Conservation (phyloP, 1,139 yeast genomes). For the Lodderomyces metapsilosis region DNA sequence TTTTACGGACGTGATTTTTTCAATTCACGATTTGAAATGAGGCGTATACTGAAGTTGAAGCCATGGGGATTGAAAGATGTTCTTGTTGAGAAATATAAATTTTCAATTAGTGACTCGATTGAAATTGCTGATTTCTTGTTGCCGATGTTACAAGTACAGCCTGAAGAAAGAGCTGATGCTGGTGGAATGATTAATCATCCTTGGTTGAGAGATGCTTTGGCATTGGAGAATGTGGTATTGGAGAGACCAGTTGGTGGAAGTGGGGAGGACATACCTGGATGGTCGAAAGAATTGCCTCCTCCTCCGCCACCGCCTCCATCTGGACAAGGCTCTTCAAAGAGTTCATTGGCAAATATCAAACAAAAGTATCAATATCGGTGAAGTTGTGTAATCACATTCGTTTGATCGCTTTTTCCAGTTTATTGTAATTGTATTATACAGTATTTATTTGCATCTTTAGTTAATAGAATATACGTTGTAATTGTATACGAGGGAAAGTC, state of each 20-base stretch:
- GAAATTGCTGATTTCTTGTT: conserved; percentile 61
- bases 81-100: conserved; percentile 58
- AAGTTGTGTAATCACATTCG: too few species aligned
- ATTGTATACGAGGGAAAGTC: too few species aligned
- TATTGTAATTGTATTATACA: too few species aligned
- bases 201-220: conserved; percentile 70
- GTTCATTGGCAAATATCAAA: not conserved
- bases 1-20: conserved; percentile 45
- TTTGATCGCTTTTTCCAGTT: not conserved
- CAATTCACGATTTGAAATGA: conserved; percentile 52
- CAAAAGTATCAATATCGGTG: not conserved
- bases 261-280: conserved; percentile 77
- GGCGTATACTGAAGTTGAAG: conserved; percentile 53
- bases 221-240: conserved; percentile 53
- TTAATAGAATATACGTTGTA: too few species aligned
- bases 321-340: not conserved
- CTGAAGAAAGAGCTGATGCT: conserved; percentile 72
- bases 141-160: conserved; percentile 73
- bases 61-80: conserved; percentile 52
- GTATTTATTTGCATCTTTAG: too few species aligned
- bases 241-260: conserved; percentile 61
- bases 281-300: conserved; percentile 45
- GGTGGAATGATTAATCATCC: conserved; percentile 77
- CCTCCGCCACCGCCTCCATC: not conserved
- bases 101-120: conserved; percentile 51